Base-by-base conservation (phyloP, 2,329 filamentous ascomycete genomes). In the Neonectria faginata region DNA sequence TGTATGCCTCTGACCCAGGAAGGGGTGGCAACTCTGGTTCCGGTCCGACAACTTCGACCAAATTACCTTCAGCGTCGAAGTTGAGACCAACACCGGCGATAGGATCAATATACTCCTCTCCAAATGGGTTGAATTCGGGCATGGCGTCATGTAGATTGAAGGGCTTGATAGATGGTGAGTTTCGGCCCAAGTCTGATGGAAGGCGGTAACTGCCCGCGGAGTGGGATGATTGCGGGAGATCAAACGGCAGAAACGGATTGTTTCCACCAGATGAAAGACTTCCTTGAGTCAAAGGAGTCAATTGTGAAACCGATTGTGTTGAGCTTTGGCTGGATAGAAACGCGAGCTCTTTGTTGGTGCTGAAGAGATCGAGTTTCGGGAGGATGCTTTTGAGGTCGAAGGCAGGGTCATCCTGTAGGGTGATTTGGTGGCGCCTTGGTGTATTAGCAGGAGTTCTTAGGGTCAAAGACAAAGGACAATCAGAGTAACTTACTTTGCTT, bases 371-470 rank as follows among this genome's bases (percentile, higher is more conserved):
- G 29, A 80, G 60, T 6, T 73, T 73, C 36, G 79, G 78, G 11
- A 79, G 59, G 11, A 66, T 62, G 47, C 66, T 74, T 61, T 73
- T 65, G 5, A 76, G 74, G 55, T 81, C 79, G 64, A 98, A 97
- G 45, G 88, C 85, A 0, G 94, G 93, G 73, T 98, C 95, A 73
- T 98, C 93, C 58, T 87, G 83, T 2, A 98, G 83, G 3, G 93
- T 82, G 60, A 97, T 89, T 70, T 94, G 90, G 25, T 92, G 88
- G 5, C 87, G 89, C 71, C 93, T 97, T 65, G 48, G 41, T 27
- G 29, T 16, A 45, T 65, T 39, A 62, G 63, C 11, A 50, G 60
- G 16, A 61, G 18, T 14, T 60, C 20, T 59, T 47, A 48, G 55
- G 54, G 88, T 83, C 7, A 55, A 44, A 36, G n/a, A 44, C 20